These are phyloP conservation scores for Neurospora sp. DNA, from an alignment of 2,329 filamentous ascomycete species.

Conservation along the genomic window DNA sequence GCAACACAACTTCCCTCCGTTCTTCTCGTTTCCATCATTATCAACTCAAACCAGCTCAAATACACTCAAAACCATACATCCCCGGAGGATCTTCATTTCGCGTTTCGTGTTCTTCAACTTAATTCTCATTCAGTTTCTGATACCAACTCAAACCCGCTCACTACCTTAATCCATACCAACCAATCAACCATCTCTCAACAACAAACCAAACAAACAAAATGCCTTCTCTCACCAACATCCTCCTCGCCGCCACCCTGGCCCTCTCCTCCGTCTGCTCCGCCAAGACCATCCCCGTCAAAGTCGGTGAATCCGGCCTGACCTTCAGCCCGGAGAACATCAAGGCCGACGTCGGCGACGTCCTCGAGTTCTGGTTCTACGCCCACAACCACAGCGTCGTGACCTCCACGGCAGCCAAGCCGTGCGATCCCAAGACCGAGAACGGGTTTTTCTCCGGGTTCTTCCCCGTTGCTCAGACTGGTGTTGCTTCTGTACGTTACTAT, in stretches of 20 bases:
- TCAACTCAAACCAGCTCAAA: not conserved
- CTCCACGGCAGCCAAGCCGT: conserved; percentile 22
- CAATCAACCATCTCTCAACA: not conserved
- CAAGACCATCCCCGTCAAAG: conserved; percentile 10
- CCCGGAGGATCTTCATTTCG: not conserved
- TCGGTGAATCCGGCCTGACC: conserved; percentile 25
- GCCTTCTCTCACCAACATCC: conserved; percentile 6
- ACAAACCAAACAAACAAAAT: conserved; percentile 1
- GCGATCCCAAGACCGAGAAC: conserved; percentile 28
- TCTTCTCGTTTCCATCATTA: not conserved
- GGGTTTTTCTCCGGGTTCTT: conserved; percentile 39
- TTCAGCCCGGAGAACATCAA: conserved; percentile 42
- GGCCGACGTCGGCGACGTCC: conserved; percentile 37
- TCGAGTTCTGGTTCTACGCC: conserved; percentile 47
- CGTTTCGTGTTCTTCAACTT: not conserved
- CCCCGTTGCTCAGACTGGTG: conserved; percentile 20
- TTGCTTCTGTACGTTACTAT: not conserved
- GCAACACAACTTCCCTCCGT: not conserved
- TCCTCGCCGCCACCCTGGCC: conserved; percentile 7
- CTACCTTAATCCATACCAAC: not conserved
- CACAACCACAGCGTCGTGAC: conserved; percentile 40
- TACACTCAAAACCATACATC: not conserved
- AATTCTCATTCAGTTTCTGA: not conserved
- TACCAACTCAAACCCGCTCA: not conserved
- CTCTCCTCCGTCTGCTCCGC: conserved; percentile 6